Percentiles rank a stretch among this genome's conserved stretches.
Conservation (phyloP, 768 basidiomycete species). For the Phylloporus arenicola region DNA sequence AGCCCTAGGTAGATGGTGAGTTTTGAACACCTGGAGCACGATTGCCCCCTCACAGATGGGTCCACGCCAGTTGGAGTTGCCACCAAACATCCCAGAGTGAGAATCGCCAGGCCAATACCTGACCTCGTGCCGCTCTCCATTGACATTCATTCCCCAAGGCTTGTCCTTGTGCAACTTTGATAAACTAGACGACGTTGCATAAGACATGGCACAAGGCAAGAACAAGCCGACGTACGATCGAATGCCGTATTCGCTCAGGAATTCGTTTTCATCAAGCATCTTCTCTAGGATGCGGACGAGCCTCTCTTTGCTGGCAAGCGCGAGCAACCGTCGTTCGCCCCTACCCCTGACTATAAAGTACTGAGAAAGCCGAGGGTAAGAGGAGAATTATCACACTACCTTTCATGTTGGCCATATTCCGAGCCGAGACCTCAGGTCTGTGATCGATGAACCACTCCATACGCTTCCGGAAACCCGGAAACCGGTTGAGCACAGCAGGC, state of each 20-base stretch:
- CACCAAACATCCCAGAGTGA: conserved; percentile 94
- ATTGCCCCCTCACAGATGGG: conserved; percentile 60
- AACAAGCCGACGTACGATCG: conserved; percentile 65
- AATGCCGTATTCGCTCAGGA: conserved; percentile 92
- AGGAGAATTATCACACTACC: conserved; percentile 36
- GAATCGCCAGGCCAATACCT: conserved; percentile 99
- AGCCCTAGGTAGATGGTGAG: conserved; percentile 54
- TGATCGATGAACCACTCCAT: conserved; percentile 99
- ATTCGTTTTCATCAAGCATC: conserved; percentile 97
- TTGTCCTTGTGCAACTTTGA: conserved; percentile 87
- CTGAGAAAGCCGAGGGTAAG: not conserved
- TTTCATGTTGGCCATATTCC: conserved; percentile 97
- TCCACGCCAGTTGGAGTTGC: conserved; percentile 98
- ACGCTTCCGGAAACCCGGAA: conserved; percentile 98
- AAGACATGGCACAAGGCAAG: not conserved
- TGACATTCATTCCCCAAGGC: conserved; percentile 93
- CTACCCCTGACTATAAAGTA: conserved; percentile 47
- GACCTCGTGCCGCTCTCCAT: conserved; percentile 88
- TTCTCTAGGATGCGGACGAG: conserved; percentile 84
- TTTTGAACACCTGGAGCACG: not conserved
- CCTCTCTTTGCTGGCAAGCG: conserved; percentile 88
- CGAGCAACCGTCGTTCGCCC: conserved; percentile 83
- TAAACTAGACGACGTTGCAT: conserved; percentile 44
- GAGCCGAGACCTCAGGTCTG: conserved; percentile 74
- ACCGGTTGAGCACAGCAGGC: conserved; percentile 79